A percentile compares a stretch with the other conserved stretches of the same genome.
These are phyloP conservation scores for Blastomyces percursus DNA, from an alignment of 2,329 filamentous ascomycete genomes.

Conservation along the genomic window DNA sequence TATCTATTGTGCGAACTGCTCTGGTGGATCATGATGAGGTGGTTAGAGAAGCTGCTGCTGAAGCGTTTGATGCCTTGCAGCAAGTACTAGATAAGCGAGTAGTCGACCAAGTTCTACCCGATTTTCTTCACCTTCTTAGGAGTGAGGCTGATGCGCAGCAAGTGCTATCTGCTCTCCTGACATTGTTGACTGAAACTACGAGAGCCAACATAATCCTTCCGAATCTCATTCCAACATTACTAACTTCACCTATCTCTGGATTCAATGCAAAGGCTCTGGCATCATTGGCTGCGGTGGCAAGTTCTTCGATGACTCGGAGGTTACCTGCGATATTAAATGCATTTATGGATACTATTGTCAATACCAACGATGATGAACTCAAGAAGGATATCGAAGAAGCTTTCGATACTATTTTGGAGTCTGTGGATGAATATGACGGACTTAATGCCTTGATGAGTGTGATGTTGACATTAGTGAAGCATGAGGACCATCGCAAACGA, in stretches of 20 bases:
- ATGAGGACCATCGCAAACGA: conserved; percentile 81
- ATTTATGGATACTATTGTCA: conserved; percentile 82
- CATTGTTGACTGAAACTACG: conserved; percentile 83
- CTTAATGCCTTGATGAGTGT: conserved; percentile 94
- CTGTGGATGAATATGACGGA: conserved; percentile 91
- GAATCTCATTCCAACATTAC: conserved; percentile 86
- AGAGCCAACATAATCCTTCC: conserved; percentile 94
- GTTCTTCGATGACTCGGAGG: conserved; percentile 78
- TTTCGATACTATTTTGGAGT: conserved; percentile 81
- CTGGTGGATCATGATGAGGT: conserved; percentile 82
- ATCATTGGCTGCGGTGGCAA: conserved; percentile 83
- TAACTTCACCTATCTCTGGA: conserved; percentile 75
- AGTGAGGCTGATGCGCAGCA: conserved; percentile 81
- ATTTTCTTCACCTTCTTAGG: conserved; percentile 79
- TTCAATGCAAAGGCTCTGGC: conserved; percentile 95
- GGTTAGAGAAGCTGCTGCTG: conserved; percentile 88
- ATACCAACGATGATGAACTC: conserved; percentile 60
- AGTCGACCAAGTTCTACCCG: conserved; percentile 88
- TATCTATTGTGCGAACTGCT: conserved; percentile 85
- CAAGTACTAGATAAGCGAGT: conserved; percentile 88
- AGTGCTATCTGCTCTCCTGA: conserved; percentile 82
- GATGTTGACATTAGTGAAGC: conserved; percentile 74
- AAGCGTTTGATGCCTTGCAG: conserved; percentile 92
- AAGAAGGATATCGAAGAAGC: conserved; percentile 62
- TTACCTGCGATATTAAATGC: conserved; percentile 85